Base-by-base conservation (phyloP, 768 basidiomycete genomes). In the Kondoa subrosea region DNA sequence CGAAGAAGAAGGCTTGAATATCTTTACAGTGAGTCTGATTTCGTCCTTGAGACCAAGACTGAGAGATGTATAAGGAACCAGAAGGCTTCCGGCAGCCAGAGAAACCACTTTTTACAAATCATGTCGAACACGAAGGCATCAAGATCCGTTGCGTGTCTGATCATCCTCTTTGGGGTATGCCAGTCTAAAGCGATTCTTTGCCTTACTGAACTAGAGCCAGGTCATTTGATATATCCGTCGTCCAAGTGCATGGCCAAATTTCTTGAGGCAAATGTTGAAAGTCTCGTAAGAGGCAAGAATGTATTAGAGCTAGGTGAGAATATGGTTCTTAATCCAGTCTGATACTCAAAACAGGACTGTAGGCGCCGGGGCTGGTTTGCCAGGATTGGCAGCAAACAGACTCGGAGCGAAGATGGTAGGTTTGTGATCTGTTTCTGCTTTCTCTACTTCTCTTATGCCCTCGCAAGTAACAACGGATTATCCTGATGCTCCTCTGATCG, bases 301-400 rank as follows among this genome's bases (percentile, higher is more conserved):
- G 84, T 96, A 0, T 80, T 96, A 1, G 95, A 99, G 76, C 83
- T 97, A 0, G n/a, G n/a, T n/a, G n/a, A n/a, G n/a, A n/a, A n/a
- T n/a, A n/a, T n/a, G n/a, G n/a, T n/a, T n/a, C n/a, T n/a, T n/a
- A n/a, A n/a, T n/a, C n/a, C n/a, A n/a, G n/a, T n/a, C n/a, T n/a
- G n/a, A n/a, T n/a, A n/a, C n/a, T n/a, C n/a, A n/a, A n/a, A n/a
- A n/a, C n/a, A n/a, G n/a, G n/a, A n/a, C n/a, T n/a, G n/a, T n/a
- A n/a, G 95, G 95, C 0, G 95, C 95, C 0, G 95, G 91, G 0
- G 92, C 89, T 0, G 93, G 85, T 1, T 79, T 97, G 3, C 95
- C 95, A 0, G 84, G 87, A 2, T 80, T 99, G 4, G 82, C 92
- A 1, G 80, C 85, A 0, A 83, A 81, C 0, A 82, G 85, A 56